Evolutionary conservation across 345 rosid genomes (phyloP).

Genomic region (Populus pruinosa): DNA sequence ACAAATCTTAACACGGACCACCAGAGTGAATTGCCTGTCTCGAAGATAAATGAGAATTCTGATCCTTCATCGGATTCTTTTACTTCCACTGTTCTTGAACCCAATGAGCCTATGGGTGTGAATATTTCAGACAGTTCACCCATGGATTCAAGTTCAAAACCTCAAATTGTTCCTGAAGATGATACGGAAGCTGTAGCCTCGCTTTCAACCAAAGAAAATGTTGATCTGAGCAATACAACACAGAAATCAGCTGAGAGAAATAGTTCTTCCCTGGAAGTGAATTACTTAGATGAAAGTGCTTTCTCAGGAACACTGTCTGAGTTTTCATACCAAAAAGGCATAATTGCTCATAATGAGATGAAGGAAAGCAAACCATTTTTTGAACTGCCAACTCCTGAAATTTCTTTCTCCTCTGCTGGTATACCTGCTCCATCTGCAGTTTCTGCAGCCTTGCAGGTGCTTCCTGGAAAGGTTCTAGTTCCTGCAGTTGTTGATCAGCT

Average conservation of each 20-base stretch:
- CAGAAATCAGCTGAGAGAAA: slow-evolving; percentile 27
- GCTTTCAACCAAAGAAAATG: slow-evolving; percentile 32
- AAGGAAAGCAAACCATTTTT: slow-evolving; percentile 25
- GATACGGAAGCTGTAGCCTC: slow-evolving; percentile 22
- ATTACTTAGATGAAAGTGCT: slow-evolving; percentile 28
- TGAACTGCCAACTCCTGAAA: slow-evolving; percentile 35
- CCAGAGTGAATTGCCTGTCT: slow-evolving; percentile 22
- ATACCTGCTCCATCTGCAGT: slow-evolving; percentile 85
- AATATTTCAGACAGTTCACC: slow-evolving; percentile 37
- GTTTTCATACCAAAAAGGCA: slow-evolving; percentile 29
- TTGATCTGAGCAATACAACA: slow-evolving; percentile 28
- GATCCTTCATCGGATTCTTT: slow-evolving; percentile 23
- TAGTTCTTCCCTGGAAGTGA: slow-evolving; percentile 39
- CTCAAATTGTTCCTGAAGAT: slow-evolving; percentile 29
- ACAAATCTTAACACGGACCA: slow-evolving; percentile 25
- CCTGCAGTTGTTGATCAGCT: slow-evolving; percentile 79
- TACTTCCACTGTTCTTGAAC: slow-evolving; percentile 17
- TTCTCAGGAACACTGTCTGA: slow-evolving; percentile 29
- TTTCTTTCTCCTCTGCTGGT: slow-evolving; percentile 51
- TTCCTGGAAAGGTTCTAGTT: slow-evolving; percentile 77
- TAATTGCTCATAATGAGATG: slow-evolving; percentile 30
- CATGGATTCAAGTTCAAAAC: slow-evolving; percentile 32
- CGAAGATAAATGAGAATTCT: slow-evolving; percentile 25
- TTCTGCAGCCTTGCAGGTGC: slow-evolving; percentile 58
- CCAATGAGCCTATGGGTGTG: slow-evolving; percentile 26